Base-by-base conservation (phyloP, 2,329 filamentous ascomycete genomes). In the Trichoderma cornu-damae region DNA sequence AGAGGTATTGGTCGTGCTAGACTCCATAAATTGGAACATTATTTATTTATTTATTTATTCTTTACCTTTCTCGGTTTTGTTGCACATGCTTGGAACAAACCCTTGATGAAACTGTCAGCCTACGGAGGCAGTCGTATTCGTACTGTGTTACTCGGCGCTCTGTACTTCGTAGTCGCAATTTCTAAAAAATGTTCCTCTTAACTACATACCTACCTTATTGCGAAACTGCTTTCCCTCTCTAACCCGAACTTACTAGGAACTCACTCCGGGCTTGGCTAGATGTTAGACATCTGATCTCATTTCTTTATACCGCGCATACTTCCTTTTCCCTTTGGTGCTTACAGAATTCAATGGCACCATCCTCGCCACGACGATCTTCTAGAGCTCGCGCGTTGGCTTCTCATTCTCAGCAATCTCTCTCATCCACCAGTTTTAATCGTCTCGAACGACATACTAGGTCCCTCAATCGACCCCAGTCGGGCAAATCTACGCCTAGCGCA, bases 301-400 rank as follows among this genome's bases (percentile, higher is more conserved):
- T 44, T 32, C 20, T 20, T 46, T 26, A 34, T 46, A 55, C 43
- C 32, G 52, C 52, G 52, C 11, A 47, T 47, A 46, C 9, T 35
- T 49, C 20, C 35, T 59, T 51, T n/a, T 55, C 44, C 63, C 48
- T 26, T 48, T 57, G 46, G 49, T 58, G 55, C 44, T 55, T 34
- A 62, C 34, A 51, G 28, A 37, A 64, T 71, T 77, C 76, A 78
- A 82, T 83, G 81, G 80, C 81, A 78, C 80, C 77, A 69, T 76
- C 76, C 66, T 82, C 88, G 70, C 89, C 89, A 72, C 88, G 93
- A 76, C 89, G 93, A 72, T 96, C 92, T 69, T 94, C 92, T 74
- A 87, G 93, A 81, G 90, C 90, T 78, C 89, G 90, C 70, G 85
- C 85, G 68, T 85, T 84, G 66, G 88, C 92, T 77, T 82, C 86